These are phyloP conservation scores for Houttuynia cordata DNA, from an alignment of 164 flowering plant species.

Conservation along the genomic window DNA sequence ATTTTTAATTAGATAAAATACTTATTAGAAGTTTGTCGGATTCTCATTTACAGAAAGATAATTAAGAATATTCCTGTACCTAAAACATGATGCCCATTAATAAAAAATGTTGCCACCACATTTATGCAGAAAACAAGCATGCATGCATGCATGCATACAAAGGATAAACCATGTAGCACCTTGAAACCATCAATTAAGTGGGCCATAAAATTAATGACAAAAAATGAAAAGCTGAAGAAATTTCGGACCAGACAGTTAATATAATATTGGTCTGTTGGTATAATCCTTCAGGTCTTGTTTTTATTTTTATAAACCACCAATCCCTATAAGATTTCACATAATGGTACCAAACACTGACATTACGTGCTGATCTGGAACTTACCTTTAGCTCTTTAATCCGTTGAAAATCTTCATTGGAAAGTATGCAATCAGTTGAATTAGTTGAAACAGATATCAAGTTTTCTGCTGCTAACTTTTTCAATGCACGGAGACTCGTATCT, in stretches of 20 bases:
- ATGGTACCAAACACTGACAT: not conserved
- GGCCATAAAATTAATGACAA: no score
- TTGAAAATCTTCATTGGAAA: slow-evolving; percentile 80
- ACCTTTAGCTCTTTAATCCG: slow-evolving; percentile 78
- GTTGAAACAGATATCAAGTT: slow-evolving; percentile 16
- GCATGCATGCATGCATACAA: not conserved
- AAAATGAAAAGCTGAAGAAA: no score
- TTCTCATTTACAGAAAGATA: not conserved
- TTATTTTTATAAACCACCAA: not conserved
- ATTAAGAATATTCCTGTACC: not conserved
- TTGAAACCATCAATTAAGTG: no score
- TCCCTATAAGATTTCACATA: not conserved
- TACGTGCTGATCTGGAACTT: not conserved
- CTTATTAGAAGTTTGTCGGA: not conserved
- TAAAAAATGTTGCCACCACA: not conserved
- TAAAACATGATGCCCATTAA: not conserved
- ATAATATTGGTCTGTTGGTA: not conserved
- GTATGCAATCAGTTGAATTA: slow-evolving; percentile 50
- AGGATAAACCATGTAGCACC: not conserved
- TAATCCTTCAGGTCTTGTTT: not conserved
- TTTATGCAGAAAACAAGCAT: not conserved
- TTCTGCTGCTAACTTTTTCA: slow-evolving; percentile 54
- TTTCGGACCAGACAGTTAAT: not conserved
- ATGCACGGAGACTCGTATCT: slow-evolving; percentile 63
- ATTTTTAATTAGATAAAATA: no score